Base-by-base conservation (phyloP, 345 rosid species). In the Ailanthus altissimus region DNA sequence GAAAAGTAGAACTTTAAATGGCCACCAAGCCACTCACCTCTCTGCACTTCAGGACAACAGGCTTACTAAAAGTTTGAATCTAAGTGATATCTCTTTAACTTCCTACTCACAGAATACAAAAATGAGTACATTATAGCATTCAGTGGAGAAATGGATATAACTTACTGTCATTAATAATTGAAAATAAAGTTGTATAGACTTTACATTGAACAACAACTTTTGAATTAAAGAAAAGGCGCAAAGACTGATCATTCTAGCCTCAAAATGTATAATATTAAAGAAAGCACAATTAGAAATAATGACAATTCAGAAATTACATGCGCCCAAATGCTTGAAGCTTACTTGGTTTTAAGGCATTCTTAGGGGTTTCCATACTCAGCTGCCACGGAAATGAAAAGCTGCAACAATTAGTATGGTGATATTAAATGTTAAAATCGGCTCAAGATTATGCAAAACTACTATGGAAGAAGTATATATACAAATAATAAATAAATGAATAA, bases 321-420 rank as follows among this genome's bases (percentile, higher is more conserved):
- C 57, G 64, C 15, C 23, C 40, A 46, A 36, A 70, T 18, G 58
- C 58, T n/a, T 46, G 9, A 26, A 50, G 32, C 67, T 74, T n/a
- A 82, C 92, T 98, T 93, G 93, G 99, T 81, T 96, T 96, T 86
- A 96, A 79, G 59, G 92, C 64, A 82, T 96, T 96, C 84, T 85
- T 86, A 6, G 89, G 75, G 76, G 99, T 94, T 81, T 84, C n/a
- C 90, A 70, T 96, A 96, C 68, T 96, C 99, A 0, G 98, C 99
- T 46, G 98, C 94, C 5, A 94, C 84, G 66, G 94, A 96, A 49
- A 84, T 83, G 47, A 96, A 96, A 80, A 96, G 87, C 98, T 96
- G 89, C 84, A 82, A 79, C 25, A 49, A 74, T 54, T 14, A 53
- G 61, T 28, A 14, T 23, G 43, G 46, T 15, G 49, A 64, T 14